Conservation (phyloP, 495 filamentous ascomycete species). For the Hyaloscypha hepaticicola region DNA sequence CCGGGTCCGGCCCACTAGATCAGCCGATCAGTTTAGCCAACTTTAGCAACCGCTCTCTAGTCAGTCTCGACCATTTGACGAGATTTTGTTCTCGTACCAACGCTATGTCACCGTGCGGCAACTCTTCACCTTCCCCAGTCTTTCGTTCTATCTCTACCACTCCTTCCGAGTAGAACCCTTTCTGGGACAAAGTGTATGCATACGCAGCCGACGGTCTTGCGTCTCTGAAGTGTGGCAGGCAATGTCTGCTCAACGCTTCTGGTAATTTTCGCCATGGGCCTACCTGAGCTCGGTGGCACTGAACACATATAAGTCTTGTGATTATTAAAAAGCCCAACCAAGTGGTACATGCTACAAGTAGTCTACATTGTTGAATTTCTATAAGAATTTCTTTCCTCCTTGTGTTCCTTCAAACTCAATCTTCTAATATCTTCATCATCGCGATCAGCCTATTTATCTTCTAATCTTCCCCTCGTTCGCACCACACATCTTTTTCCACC, state of each 20-base stretch:
- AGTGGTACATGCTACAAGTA: background rate
- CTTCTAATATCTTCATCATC: background rate
- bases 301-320: slow-evolving; percentile 13
- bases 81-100: background rate
- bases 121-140: slow-evolving; percentile 17
- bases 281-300: slow-evolving; percentile 2
- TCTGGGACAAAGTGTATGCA: background rate
- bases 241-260: background rate
- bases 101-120: background rate
- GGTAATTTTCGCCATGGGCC: slow-evolving; percentile 6
- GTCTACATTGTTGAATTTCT: background rate
- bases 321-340: background rate
- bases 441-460: background rate
- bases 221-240: background rate
- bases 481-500: background rate
- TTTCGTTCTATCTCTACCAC: slow-evolving; percentile 7
- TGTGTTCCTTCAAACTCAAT: background rate
- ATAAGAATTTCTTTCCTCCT: background rate
- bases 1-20: background rate
- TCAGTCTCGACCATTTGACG: background rate
- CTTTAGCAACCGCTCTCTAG: too few relatives aligned
- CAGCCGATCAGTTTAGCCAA: background rate
- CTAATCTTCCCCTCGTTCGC: background rate
- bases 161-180: background rate
- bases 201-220: background rate